Evolutionary conservation across 805 yeast genomes (phyloP).

Genomic region (Cyberlindnera petersonii): DNA sequence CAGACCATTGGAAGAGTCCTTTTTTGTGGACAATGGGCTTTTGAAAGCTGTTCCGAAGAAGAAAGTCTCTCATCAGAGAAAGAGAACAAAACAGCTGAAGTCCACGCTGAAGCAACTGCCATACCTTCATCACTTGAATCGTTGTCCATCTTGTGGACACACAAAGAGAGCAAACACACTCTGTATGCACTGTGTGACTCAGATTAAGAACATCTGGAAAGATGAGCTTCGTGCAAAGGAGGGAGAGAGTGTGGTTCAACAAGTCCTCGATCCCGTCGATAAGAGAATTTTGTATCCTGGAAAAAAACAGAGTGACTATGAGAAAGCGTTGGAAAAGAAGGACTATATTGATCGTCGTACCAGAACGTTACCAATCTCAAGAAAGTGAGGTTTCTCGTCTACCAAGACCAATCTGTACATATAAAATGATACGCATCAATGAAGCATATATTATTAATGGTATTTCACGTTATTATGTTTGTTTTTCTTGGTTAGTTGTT

Average conservation of each 20-base stretch:
- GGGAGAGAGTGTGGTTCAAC: slow-evolving; percentile 24
- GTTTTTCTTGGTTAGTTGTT: no score
- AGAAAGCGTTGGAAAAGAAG: slow-evolving; percentile 44
- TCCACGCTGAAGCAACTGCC: slow-evolving; percentile 80
- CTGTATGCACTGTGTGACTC: slow-evolving; percentile 89
- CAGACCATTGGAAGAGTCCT: slow-evolving; percentile 29
- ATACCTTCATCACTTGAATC: slow-evolving; percentile 68
- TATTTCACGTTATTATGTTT: no score
- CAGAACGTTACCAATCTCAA: slow-evolving; percentile 50
- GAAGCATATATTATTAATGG: neutral
- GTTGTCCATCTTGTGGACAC: slow-evolving; percentile 96
- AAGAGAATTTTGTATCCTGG: slow-evolving; percentile 71
- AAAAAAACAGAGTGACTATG: slow-evolving; percentile 46
- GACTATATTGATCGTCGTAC: slow-evolving; percentile 55
- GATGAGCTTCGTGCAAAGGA: slow-evolving; percentile 30
- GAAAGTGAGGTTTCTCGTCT: slow-evolving; percentile 16
- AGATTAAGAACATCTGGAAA: slow-evolving; percentile 74
- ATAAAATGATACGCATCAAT: neutral
- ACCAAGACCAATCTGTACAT: slow-evolving; percentile 3
- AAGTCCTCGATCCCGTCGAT: slow-evolving; percentile 50
- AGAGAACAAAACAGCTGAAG: slow-evolving; percentile 77
- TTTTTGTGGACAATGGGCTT: slow-evolving; percentile 63
- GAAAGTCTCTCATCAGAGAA: slow-evolving; percentile 82
- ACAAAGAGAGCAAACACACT: slow-evolving; percentile 84
- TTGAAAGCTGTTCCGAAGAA: slow-evolving; percentile 90